Base-by-base conservation (phyloP, 1,139 yeast species). In the Kodamaea arcana region DNA sequence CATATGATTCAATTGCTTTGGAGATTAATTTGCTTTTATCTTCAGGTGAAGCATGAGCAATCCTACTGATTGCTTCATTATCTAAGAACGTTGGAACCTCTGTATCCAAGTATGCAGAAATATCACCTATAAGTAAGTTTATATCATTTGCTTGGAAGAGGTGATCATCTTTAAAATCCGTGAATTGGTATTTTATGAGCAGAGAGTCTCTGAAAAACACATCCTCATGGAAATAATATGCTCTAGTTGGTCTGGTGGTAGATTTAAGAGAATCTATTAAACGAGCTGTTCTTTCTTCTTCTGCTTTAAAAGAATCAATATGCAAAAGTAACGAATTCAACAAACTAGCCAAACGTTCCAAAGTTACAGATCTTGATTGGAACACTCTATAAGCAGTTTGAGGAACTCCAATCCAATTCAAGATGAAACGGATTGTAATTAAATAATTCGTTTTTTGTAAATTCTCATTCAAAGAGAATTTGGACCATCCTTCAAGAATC, bases 181-280 rank as follows among this genome's bases (percentile, higher is more conserved):
- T 69, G 39, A 81, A 64, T 40, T 71, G 72, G 46, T 60, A 72
- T 26, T 68, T 71, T 20, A 82, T 63, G 3, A 80, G 69, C 34
- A 64, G 60, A 46, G 78, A 80, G 39, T 80, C 88, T 41, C 75
- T 75, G 41, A 80, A 60, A 12, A 68, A 57, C 8, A 81, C 76
- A 58, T 83, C 94, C 46, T 83, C 92, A 28, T 62, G 56, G 47
- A 80, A 82, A 38, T 72, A 74, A 43, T 78, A 74, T 2, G 56
- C 51, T 52, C 90, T 64, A n/a, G 52, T 40, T 2, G 73, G 72
- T 27, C 61, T 39, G 1, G 50, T 32, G 6, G 42, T 39, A 2
- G 43, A 18, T 9, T 39, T 39, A 11, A 52, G 31, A 9, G 45
- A 32, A 12, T 45, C 45, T 8, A 25, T n/a, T 4, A 44, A 25